A percentile compares a stretch with the other conserved stretches of the same genome.
Conservation (phyloP, 352 stramenopile species). For the Halophytophthora batemanensis region DNA sequence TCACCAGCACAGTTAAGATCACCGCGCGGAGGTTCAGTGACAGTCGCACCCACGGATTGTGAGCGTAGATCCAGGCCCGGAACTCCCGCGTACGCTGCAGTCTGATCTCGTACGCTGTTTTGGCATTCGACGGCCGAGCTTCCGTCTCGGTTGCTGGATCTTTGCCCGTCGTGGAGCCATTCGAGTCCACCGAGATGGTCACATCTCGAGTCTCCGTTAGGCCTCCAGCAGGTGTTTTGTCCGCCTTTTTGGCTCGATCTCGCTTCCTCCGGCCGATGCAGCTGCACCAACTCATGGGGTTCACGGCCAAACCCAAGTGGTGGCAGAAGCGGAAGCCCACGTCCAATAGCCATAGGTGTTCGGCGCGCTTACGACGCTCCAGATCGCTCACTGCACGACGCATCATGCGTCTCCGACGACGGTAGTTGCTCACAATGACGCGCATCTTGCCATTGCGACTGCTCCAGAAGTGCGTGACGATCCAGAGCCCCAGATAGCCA, state of each 20-base stretch:
- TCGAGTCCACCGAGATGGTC: no score
- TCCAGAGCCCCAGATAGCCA: conserved; percentile 66
- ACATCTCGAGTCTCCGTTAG: no score
- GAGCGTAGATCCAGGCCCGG: conserved; percentile 24
- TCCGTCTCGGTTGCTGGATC: conserved; percentile 7
- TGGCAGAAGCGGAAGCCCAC: conserved; percentile 75
- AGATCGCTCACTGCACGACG: conserved; percentile 46
- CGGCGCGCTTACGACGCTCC: conserved; percentile 56
- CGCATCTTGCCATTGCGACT: conserved; percentile 78
- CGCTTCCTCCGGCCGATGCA: conserved; percentile 19
- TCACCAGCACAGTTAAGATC: conserved; percentile 52
- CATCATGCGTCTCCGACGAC: conserved; percentile 50
- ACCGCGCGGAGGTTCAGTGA: conserved; percentile 40
- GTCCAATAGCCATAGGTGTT: conserved; percentile 71
- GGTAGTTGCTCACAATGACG: conserved; percentile 72
- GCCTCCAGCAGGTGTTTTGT: conserved; percentile 16
- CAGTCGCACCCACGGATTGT: conserved; percentile 56
- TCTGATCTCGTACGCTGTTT: conserved; percentile 19
- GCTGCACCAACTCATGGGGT: conserved; percentile 32
- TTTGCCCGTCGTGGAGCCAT: conserved; percentile 1
- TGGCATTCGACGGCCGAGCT: conserved; percentile 7
- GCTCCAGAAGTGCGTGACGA: conserved; percentile 77
- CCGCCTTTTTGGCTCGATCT: conserved; percentile 17
- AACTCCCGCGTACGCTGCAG: conserved; percentile 44
- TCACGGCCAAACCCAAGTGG: conserved; percentile 45